A percentile compares a stretch with the other conserved stretches of the same genome.
phyloP scores from a whole-genome alignment of 2,329 filamentous ascomycete species.

The Sclerotinia borealis region DNA sequence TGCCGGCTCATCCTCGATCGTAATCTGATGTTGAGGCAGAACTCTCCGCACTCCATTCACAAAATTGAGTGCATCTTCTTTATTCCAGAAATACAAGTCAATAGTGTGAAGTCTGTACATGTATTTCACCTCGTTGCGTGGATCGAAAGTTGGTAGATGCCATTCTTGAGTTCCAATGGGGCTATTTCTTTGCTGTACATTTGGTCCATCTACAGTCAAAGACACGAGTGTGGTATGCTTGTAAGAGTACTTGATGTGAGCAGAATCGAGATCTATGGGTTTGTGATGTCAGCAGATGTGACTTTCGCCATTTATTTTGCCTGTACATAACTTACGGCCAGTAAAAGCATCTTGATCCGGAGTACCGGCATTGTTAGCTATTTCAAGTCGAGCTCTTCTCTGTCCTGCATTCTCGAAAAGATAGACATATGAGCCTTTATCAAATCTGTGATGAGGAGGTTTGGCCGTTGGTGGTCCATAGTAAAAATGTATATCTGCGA shows the following conservation, averaged over 20 bases:
- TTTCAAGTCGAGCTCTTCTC: slow-evolving; percentile 63
- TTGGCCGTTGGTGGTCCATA: slow-evolving; percentile 61
- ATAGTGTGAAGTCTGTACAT: slow-evolving; percentile 71
- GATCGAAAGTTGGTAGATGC: slow-evolving; percentile 70
- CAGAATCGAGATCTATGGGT: slow-evolving; percentile 56
- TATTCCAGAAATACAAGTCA: slow-evolving; percentile 76
- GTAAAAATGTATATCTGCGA: slow-evolving; percentile 74
- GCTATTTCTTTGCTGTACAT: slow-evolving; percentile 14
- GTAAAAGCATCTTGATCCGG: slow-evolving; percentile 75
- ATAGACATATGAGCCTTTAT: slow-evolving; percentile 74
- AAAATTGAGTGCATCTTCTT: slow-evolving; percentile 64
- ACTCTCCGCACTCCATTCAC: slow-evolving; percentile 62
- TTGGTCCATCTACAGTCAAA: slow-evolving; percentile 51
- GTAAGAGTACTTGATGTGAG: slow-evolving; percentile 63
- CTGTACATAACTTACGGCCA: slow-evolving; percentile 52
- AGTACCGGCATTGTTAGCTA: slow-evolving; percentile 69
- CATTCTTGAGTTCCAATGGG: slow-evolving; percentile 51
- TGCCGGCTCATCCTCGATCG: slow-evolving; percentile 58
- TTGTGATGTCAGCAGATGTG: background rate
- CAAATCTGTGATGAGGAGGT: slow-evolving; percentile 74
- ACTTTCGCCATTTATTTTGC: slow-evolving; percentile 9
- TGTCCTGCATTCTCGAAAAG: slow-evolving; percentile 68
- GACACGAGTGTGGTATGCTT: slow-evolving; percentile 67
- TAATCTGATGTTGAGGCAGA: slow-evolving; percentile 53
- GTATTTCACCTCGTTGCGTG: slow-evolving; percentile 68